Base-by-base conservation (phyloP, 306 rosid genomes). In the Elaeagnus macrophylla region DNA sequence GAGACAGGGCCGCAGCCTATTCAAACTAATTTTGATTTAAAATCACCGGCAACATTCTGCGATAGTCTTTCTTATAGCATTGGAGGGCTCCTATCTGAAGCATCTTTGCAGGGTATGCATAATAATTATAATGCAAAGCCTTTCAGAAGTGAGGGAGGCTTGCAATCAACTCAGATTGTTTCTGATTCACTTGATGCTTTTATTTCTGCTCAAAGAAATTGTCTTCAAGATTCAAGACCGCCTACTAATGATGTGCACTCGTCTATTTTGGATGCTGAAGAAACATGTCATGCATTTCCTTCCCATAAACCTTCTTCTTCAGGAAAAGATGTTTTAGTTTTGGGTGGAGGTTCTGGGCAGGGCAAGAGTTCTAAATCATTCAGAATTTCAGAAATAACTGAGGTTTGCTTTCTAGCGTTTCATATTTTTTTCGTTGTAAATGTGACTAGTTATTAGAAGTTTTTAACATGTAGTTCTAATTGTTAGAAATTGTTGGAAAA, bases 261-360 rank as follows among this genome's bases (percentile, higher is more conserved):
- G 32, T 91, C 95, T 51, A 72, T 91, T 67, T 75, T 86, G 75
- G 97, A 91, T 73, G 85, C 85, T 65, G 96, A 84, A 75, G 95
- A 82, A 56, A 80, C 99, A 39, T 82, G 99, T 64, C 85, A 87
- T 64, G 87, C 82, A 11, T 91, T 91, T 79, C 75, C 86, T 51
- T 71, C 72, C 73, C 63, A 14, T 65, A 84, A 79, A 48, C 48
- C 77, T 56, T 66, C 81, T 59, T 65, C 74, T 25, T 52, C 66
- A 7, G 67, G 72, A 44, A 78, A 62, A 59, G 76, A 60, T 58
- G 69, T 57, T 73, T 66, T 68, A 56, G 66, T 80, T 51, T 48
- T 48, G 10, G 56, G 65, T 54, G 77, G 76, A 40, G 71, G 60
- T 57, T 40, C 63, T 56, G 42, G 71, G 62, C 87, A 48, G 60